Percentiles rank a stretch among this genome's conserved stretches.
These are phyloP conservation scores for Solanum habrochaites DNA, from an alignment of 257 asterid species.

Conservation along the genomic window DNA sequence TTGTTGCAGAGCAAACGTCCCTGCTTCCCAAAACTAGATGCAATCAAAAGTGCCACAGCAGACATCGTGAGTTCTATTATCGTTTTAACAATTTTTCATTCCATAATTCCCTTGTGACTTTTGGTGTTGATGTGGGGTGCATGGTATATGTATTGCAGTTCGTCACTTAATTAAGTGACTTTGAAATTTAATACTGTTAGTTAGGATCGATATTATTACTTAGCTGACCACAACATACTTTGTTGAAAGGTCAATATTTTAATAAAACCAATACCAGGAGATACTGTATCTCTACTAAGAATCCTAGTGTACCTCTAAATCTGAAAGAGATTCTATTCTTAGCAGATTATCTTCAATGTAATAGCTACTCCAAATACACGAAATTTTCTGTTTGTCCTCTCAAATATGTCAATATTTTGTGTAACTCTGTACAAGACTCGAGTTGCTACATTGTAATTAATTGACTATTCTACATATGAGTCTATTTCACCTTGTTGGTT, in stretches of 20 bases:
- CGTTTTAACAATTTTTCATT: background rate
- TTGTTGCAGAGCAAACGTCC: slow-evolving; percentile 73
- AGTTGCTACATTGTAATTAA: background rate
- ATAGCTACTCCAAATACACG: background rate
- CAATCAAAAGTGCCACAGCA: slow-evolving; percentile 84
- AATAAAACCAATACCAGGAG: background rate
- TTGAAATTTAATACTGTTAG: background rate
- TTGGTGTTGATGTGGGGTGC: background rate
- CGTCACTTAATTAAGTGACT: background rate
- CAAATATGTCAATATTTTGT: background rate
- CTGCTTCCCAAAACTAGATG: slow-evolving; percentile 83
- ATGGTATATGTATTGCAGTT: background rate
- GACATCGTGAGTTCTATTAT: slow-evolving; percentile 61
- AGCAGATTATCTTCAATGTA: background rate
- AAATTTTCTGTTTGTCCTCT: background rate
- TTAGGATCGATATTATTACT: background rate
- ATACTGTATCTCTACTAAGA: background rate
- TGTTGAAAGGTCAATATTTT: background rate
- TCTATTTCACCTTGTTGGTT: background rate
- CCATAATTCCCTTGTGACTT: background rate
- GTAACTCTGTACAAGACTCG: background rate
- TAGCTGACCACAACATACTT: background rate
- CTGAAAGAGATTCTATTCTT: background rate
- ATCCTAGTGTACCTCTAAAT: background rate
- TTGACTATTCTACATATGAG: background rate